Base-by-base conservation (phyloP, 2,329 filamentous ascomycete genomes). In the Apiospora sp. region DNA sequence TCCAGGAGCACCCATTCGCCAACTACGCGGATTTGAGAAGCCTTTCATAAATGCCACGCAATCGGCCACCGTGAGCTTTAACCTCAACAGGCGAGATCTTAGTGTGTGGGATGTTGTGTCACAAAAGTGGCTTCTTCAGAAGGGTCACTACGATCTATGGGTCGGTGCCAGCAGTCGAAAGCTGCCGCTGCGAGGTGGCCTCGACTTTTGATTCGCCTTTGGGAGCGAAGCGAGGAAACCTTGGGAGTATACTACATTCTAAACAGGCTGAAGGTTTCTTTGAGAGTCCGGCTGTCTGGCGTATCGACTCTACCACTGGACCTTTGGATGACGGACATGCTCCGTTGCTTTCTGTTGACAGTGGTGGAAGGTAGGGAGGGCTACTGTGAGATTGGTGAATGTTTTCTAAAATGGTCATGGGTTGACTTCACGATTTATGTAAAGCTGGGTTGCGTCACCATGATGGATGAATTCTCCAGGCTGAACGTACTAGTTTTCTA, bases 1-100 rank as follows among this genome's bases (percentile, higher is more conserved):
- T 27, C 86, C 86, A 2, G 79, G 74, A 0, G 80, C 78, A 8
- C 92, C 92, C 0, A 81, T 85, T 0, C 83, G 86, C 54, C 90
- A 93, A 79, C 83, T 93, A n/a, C 85, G 91, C 10, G 91, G 92
- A 8, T 93, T 93, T 73, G 88, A 89, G 70, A 93, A 93, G 83
- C 83, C 86, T 0, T 83, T 82, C 22, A 74, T 93, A 64, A 81
- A 84, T 19, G 82, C 84, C 0, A 85, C 85, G 0, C 79, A 85
- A 72, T 84, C 81, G 24, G 80, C 82, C 22, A 85, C 82, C 0
- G 81, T 91, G 0, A 80, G 76, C 0, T 88, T 93, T 72, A 78
- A 83, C 37, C 78, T 93, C 51, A 92, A 86, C 24, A 85, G 92
- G 54, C 87, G 91, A 73, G 92, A 93, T 77, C 77, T 93, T 68